Percentiles rank a stretch among this genome's conserved stretches.
phyloP scores from a whole-genome alignment of 1,284 basidiomycete genomes.

The Cryptococcus floricola region DNA sequence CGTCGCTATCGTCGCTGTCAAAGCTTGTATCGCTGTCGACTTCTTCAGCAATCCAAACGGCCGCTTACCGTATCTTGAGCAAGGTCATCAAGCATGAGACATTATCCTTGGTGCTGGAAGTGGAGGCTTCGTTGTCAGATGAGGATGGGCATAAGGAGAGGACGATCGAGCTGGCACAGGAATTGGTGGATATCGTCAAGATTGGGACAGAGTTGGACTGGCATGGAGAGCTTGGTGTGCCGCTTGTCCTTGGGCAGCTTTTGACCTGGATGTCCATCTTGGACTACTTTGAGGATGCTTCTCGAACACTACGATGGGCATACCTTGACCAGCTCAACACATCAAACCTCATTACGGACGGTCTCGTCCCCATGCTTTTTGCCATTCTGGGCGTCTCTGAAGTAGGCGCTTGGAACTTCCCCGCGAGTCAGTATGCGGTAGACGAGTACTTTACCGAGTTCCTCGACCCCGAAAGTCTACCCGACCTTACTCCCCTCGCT shows the following conservation, averaged over 20 bases:
- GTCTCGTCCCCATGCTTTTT: slow-evolving; percentile 74
- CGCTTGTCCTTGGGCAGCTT: slow-evolving; percentile 51
- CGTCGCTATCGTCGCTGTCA: slow-evolving; percentile 30
- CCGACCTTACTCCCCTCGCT: slow-evolving; percentile 63
- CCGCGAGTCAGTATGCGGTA: slow-evolving; percentile 67
- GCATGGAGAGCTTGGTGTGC: slow-evolving; percentile 47
- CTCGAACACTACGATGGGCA: slow-evolving; percentile 47
- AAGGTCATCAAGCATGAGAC: slow-evolving; percentile 37
- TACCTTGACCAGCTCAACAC: slow-evolving; percentile 83
- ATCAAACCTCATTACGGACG: slow-evolving; percentile 59
- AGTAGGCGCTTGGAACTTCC: slow-evolving; percentile 48
- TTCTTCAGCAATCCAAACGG: slow-evolving; percentile 33
- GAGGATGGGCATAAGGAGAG: slow-evolving; percentile 50
- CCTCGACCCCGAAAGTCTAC: slow-evolving; percentile 58
- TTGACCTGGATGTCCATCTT: slow-evolving; percentile 86
- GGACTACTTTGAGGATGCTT: slow-evolving; percentile 80
- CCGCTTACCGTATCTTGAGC: slow-evolving; percentile 38
- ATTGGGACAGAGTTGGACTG: slow-evolving; percentile 51
- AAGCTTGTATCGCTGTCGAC: slow-evolving; percentile 32
- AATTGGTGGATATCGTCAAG: slow-evolving; percentile 64
- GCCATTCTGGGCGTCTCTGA: slow-evolving; percentile 57
- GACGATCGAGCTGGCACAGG: slow-evolving; percentile 56
- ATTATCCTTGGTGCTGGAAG: slow-evolving; percentile 67
- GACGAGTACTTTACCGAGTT: slow-evolving; percentile 78
- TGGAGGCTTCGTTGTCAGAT: slow-evolving; percentile 54